Evolutionary conservation across 2,329 filamentous ascomycete genomes (phyloP).

Genomic region (Trichoderma hamatum): DNA sequence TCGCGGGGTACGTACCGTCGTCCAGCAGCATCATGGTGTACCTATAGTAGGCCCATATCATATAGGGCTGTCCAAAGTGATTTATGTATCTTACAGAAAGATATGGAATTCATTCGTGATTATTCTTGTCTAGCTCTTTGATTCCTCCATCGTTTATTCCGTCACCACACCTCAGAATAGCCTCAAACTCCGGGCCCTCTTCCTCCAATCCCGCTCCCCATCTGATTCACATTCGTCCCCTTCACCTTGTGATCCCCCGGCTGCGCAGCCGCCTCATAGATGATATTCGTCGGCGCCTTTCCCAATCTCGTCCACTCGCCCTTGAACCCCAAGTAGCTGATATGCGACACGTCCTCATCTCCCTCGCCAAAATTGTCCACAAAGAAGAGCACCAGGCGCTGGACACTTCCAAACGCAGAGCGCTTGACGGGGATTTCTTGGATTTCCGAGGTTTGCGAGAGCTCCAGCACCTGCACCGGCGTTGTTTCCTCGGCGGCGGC

Average conservation of each 20-base stretch:
- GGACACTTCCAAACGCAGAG: constrained; percentile 86
- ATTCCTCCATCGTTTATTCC: background rate
- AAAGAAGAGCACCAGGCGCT: constrained; percentile 81
- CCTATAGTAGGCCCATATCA: no score
- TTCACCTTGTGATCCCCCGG: constrained; percentile 80
- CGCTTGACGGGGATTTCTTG: constrained; percentile 88
- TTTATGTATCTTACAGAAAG: background rate
- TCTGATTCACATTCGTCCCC: constrained; percentile 57
- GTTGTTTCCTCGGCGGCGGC: constrained; percentile 67
- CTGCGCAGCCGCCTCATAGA: constrained; percentile 94
- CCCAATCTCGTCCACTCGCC: constrained; percentile 91
- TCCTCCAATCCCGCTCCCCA: constrained; percentile 58
- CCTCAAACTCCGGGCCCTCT: constrained; percentile 41
- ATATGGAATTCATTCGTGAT: background rate
- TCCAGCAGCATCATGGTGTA: no score
- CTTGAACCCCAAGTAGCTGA: constrained; percentile 89
- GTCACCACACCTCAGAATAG: background rate
- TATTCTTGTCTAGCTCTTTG: background rate
- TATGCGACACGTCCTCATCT: constrained; percentile 75
- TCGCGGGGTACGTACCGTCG: constrained; percentile 25
- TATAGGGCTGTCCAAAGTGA: background rate
- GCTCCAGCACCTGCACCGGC: constrained; percentile 75
- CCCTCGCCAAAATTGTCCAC: constrained; percentile 85
- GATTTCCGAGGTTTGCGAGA: constrained; percentile 77
- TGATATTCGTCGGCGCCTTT: constrained; percentile 70